phyloP scores from a whole-genome alignment of 176 grass and related monocot species.

The Triticum monococcum region DNA sequence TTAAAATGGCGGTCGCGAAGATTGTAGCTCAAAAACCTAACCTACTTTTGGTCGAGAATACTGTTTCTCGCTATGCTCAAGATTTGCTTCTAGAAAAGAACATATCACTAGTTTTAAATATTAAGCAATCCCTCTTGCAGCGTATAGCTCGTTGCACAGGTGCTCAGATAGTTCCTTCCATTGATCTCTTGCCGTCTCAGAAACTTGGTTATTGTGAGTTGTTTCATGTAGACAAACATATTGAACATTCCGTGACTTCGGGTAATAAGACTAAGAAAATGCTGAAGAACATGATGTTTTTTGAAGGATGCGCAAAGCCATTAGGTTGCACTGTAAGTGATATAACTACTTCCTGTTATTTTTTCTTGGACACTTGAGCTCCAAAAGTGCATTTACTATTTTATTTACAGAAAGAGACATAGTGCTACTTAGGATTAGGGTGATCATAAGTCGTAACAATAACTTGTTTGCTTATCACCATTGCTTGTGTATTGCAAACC shows the following conservation, averaged over 20 bases:
- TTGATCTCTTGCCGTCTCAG: constrained; percentile 72
- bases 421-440: background rate
- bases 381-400: constrained; percentile 11
- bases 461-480: constrained; percentile 16
- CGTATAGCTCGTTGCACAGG: constrained; percentile 84
- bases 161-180: constrained; percentile 86
- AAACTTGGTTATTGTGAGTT: constrained; percentile 83
- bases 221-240: constrained; percentile 90
- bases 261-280: constrained; percentile 57
- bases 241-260: constrained; percentile 52
- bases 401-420: constrained; percentile 18
- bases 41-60: constrained; percentile 92
- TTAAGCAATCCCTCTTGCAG: constrained; percentile 80
- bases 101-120: constrained; percentile 95
- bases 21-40: constrained; percentile 88
- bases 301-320: constrained; percentile 89
- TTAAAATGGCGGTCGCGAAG: constrained; percentile 98
- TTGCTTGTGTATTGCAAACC: constrained; percentile 18
- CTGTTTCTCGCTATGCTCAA: constrained; percentile 83
- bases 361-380: constrained; percentile 15
- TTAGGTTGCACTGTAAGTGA: constrained; percentile 95
- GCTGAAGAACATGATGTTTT: constrained; percentile 89
- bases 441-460: constrained; percentile 2
- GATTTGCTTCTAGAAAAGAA: constrained; percentile 87
- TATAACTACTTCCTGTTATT: constrained; percentile 32